These are phyloP conservation scores for Balamuthia mandrillaris DNA, from an alignment of 208 protist species.

Conservation along the genomic window DNA sequence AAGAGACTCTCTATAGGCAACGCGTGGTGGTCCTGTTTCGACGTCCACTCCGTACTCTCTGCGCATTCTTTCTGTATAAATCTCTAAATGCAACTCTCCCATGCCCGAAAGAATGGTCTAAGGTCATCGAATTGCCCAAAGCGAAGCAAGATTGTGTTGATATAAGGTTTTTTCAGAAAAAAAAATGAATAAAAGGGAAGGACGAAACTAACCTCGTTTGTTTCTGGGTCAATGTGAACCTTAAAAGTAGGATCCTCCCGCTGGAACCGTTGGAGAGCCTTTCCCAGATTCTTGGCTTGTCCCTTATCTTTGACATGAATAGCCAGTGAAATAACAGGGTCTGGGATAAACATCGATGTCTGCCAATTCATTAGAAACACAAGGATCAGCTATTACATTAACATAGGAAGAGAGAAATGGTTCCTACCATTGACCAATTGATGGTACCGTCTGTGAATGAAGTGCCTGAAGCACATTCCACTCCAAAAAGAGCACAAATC, in stretches of 20 bases:
- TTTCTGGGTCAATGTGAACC: constrained; percentile 80
- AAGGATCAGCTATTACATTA: too few species aligned
- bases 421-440: constrained; percentile 45
- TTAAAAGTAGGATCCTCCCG: constrained; percentile 89
- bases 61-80: constrained; percentile 92
- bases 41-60: constrained; percentile 88
- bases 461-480: constrained; percentile 95
- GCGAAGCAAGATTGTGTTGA: too few species aligned
- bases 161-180: too few species aligned
- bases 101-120: constrained; percentile 94
- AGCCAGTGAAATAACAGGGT: constrained; percentile 94
- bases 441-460: constrained; percentile 83
- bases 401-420: too few species aligned
- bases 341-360: constrained; percentile 94
- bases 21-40: constrained; percentile 89
- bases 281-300: constrained; percentile 84
- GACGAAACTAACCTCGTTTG: too few species aligned
- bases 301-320: constrained; percentile 84
- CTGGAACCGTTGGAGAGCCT: constrained; percentile 89
- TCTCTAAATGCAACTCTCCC: constrained; percentile 93
- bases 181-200: too few species aligned
- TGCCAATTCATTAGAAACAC: too few species aligned
- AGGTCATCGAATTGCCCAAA: constrained; percentile 63
- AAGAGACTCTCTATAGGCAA: constrained; percentile 90
- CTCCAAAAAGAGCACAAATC: constrained; percentile 97